Evolutionary conservation across 2,329 filamentous ascomycete genomes (phyloP).

Genomic region (Epicoccum sorghinum): DNA sequence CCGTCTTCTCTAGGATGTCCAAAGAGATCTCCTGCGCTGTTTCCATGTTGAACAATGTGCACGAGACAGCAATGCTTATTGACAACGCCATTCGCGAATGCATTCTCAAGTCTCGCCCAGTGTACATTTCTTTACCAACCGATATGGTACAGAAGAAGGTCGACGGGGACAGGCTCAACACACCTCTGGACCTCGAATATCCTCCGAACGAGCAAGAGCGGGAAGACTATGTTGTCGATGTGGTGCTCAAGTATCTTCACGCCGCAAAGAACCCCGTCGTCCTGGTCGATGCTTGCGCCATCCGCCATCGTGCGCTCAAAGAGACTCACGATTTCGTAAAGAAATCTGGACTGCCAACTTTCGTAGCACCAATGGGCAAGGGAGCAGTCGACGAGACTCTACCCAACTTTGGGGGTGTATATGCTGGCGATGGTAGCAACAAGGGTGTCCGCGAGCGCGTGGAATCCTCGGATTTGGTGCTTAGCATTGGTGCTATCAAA

Average conservation of each 20-base stretch:
- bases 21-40: constrained; percentile 72
- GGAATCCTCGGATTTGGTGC: constrained; percentile 72
- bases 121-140: constrained; percentile 83
- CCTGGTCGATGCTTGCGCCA: constrained; percentile 81
- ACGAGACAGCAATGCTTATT: constrained; percentile 74
- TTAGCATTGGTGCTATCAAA: constrained; percentile 72
- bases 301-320: constrained; percentile 73
- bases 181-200: constrained; percentile 69
- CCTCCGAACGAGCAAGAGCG: constrained; percentile 70
- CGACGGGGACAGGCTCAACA: constrained; percentile 73
- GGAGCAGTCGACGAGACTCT: constrained; percentile 78
- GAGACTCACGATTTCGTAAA: constrained; percentile 76
- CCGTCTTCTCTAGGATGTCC: constrained; percentile 82
- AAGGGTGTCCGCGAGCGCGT: constrained; percentile 67
- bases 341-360: constrained; percentile 77
- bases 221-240: constrained; percentile 83
- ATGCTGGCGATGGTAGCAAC: constrained; percentile 78
- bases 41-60: constrained; percentile 71
- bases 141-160: constrained; percentile 80
- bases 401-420: constrained; percentile 80
- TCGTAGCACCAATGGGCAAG: constrained; percentile 92
- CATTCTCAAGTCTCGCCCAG: constrained; percentile 74
- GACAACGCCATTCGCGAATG: constrained; percentile 79
- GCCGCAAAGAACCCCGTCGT: constrained; percentile 77
- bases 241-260: constrained; percentile 75